These are phyloP conservation scores for Fusarium tuaranense DNA, from an alignment of 2,329 filamentous ascomycete genomes.

Conservation along the genomic window DNA sequence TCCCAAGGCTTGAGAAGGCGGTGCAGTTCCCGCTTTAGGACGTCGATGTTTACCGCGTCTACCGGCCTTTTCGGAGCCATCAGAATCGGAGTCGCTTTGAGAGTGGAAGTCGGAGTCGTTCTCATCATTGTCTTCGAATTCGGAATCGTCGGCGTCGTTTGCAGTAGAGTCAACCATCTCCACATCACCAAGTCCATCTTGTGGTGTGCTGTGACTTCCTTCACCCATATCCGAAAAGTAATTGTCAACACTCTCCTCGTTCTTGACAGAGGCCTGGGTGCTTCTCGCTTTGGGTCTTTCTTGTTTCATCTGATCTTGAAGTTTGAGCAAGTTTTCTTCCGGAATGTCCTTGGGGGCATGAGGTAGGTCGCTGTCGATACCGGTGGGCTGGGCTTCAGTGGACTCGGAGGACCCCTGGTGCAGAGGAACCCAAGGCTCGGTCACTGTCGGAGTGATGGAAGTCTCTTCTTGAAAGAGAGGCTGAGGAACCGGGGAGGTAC, in stretches of 20 bases:
- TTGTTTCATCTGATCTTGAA: background rate
- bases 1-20: too few relatives aligned
- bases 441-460: background rate
- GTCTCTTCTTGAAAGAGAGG: background rate
- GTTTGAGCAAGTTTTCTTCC: background rate
- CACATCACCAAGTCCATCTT: background rate
- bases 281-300: background rate
- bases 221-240: background rate
- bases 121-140: background rate
- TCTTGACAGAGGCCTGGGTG: background rate
- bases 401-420: background rate
- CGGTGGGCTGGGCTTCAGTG: background rate
- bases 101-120: background rate
- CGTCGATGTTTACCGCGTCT: background rate
- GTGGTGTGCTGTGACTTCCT: background rate
- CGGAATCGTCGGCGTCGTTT: background rate
- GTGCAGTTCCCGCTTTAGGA: fast-evolving
- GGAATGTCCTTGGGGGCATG: too few relatives aligned
- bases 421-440: background rate
- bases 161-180: background rate
- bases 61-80: background rate
- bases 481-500: background rate
- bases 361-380: background rate
- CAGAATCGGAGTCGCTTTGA: background rate
- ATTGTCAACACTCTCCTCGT: background rate